Evolutionary conservation across 108 stramenopile genomes (phyloP).

Genomic region (Aurantiochytrium sp.): DNA sequence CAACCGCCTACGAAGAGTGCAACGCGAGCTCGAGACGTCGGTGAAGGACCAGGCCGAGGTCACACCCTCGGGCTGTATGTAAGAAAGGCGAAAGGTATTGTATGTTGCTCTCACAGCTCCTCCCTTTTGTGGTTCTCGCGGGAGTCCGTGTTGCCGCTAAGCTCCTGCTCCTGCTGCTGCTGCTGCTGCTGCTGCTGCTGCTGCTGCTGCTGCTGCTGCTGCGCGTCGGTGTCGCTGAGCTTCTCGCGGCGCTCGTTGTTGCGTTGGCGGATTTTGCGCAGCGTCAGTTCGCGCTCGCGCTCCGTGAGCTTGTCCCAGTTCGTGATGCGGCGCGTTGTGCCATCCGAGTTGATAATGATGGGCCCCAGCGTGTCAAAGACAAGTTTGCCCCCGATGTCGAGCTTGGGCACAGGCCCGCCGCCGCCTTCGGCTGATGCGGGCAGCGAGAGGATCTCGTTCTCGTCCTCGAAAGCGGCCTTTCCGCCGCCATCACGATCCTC

Average conservation of each 20-base stretch:
- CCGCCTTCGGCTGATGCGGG: background rate
- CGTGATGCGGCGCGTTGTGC: background rate
- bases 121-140: no score
- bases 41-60: background rate
- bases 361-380: conserved; percentile 3
- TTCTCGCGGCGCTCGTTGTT: conserved; percentile 17
- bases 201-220: no score
- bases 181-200: no score
- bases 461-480: no score
- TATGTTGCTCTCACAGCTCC: no score
- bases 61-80: background rate
- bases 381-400: background rate
- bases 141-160: no score
- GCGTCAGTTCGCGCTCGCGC: background rate
- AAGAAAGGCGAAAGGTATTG: background rate
- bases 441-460: background rate
- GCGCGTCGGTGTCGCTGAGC: background rate
- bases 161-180: no score
- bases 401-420: background rate
- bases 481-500: no score
- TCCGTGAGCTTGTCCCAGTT: conserved; percentile 19
- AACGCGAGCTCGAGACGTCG: background rate
- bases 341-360: background rate
- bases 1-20: background rate
- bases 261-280: background rate